Conservation (phyloP, 1,139 yeast species). For the Debaryomyces coudertii region DNA sequence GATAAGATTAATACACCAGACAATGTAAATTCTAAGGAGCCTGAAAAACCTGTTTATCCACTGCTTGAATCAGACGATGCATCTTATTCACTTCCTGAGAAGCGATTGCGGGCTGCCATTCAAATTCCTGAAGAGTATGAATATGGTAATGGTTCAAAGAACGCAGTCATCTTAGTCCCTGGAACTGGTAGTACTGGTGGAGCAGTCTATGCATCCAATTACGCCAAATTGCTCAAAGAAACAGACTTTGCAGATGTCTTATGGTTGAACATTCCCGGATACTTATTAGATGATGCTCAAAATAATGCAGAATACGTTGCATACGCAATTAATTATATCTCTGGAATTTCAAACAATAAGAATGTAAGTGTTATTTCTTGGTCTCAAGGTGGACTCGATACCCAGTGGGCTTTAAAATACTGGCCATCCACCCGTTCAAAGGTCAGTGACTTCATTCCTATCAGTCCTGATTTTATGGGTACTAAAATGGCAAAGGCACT, state of each 20-base stretch:
- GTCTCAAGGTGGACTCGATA: slow-evolving; percentile 9
- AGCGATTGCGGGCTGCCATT: slow-evolving; percentile 4
- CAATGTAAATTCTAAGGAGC: slow-evolving; percentile 4
- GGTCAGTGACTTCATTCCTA: slow-evolving; percentile 8
- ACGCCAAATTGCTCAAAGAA: slow-evolving; percentile 4
- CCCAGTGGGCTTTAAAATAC: slow-evolving; percentile 9
- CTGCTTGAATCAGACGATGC: slow-evolving; percentile 7
- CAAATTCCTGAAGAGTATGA: slow-evolving; percentile 6
- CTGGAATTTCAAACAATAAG: slow-evolving; percentile 6
- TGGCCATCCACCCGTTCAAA: slow-evolving; percentile 10
- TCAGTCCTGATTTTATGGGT: slow-evolving; percentile 11
- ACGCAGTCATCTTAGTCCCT: slow-evolving; percentile 6
- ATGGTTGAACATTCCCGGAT: slow-evolving; percentile 6
- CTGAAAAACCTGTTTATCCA: slow-evolving; percentile 5
- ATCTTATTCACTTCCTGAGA: slow-evolving; percentile 2
- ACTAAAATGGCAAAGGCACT: slow-evolving; percentile 2
- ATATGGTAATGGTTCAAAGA: slow-evolving; percentile 3
- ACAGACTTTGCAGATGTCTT: slow-evolving; percentile 5
- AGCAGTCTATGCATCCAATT: slow-evolving; percentile 5
- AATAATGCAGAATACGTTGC: slow-evolving; percentile 10
- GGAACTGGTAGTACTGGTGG: slow-evolving; percentile 9
- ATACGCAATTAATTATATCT: slow-evolving; percentile 8
- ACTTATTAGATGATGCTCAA: slow-evolving; percentile 7
- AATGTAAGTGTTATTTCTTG: slow-evolving; percentile 9
- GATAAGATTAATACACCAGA: slow-evolving; percentile 1